These are phyloP conservation scores for Colletotrichum higginsianum DNA, from an alignment of 2,329 filamentous ascomycete species.

Conservation along the genomic window DNA sequence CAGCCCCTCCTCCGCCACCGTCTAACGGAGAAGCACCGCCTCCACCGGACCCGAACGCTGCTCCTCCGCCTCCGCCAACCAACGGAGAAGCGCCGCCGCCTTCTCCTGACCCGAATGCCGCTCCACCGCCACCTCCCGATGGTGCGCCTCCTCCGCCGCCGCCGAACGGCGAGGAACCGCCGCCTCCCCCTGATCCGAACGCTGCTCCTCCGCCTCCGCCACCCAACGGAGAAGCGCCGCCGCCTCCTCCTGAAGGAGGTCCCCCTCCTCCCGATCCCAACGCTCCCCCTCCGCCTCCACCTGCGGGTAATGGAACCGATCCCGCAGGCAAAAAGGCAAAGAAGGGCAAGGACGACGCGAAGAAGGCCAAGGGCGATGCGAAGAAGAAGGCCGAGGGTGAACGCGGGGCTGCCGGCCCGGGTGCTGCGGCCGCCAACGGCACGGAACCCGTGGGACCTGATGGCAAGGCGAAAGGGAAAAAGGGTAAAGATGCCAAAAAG, in stretches of 20 bases:
- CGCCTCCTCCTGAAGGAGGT: background rate
- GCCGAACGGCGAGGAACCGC: background rate
- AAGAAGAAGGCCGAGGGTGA: conserved; percentile 29
- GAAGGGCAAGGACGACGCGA: conserved; percentile 22
- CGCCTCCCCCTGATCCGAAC: conserved; percentile 16
- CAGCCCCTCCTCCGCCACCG: conserved; percentile 11
- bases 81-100: conserved; percentile 14
- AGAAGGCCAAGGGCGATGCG: conserved; percentile 22
- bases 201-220: conserved; percentile 5
- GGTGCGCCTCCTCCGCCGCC: conserved; percentile 23
- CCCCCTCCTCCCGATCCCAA: conserved; percentile 9
- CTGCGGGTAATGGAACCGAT: background rate
- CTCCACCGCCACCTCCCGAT: conserved; percentile 10
- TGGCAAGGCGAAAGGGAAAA: conserved; percentile 6
- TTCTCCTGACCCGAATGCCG: background rate
- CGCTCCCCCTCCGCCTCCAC: conserved; percentile 14
- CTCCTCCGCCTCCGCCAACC: background rate
- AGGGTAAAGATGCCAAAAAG: conserved; percentile 5
- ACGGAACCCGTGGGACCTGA: background rate
- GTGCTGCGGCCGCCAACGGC: conserved; percentile 19
- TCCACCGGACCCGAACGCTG: background rate
- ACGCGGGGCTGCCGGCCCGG: conserved; percentile 22
- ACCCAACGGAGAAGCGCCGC: background rate
- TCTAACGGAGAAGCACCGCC: background rate
- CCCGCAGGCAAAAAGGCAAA: conserved; percentile 21